phyloP scores from a whole-genome alignment of 2,329 filamentous ascomycete genomes.

The Aschersonia sp. region DNA sequence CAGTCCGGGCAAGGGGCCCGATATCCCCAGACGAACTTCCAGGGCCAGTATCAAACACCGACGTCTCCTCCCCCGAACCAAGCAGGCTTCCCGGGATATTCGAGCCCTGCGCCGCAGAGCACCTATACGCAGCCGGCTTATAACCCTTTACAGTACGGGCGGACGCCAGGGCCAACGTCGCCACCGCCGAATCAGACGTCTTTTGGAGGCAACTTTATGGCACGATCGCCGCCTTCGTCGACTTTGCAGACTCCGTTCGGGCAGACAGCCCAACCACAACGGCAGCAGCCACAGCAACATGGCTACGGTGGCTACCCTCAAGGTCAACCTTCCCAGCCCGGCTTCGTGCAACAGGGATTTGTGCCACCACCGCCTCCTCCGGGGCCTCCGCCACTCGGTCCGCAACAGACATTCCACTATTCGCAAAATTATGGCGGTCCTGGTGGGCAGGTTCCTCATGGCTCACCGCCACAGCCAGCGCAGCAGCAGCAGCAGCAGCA shows the following conservation, averaged over 20 bases:
- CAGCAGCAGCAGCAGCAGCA: constrained; percentile 10
- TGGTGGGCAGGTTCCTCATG: constrained; percentile 11
- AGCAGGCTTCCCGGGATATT: constrained; percentile 25
- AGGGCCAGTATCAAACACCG: constrained; percentile 45
- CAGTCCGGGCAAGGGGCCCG: constrained; percentile 28
- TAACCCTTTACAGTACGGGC: constrained; percentile 45
- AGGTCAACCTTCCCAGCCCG: not conserved
- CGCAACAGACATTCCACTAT: constrained; percentile 48
- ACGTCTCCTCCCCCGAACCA: constrained; percentile 38
- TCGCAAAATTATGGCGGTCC: constrained; percentile 7
- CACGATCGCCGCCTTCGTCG: constrained; percentile 42
- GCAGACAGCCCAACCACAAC: constrained; percentile 15
- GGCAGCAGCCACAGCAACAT: not conserved
- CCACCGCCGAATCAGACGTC: constrained; percentile 48
- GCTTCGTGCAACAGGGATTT: constrained; percentile 12
- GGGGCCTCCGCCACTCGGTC: constrained; percentile 45
- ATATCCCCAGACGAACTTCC: constrained; percentile 40
- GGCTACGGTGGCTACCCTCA: not conserved
- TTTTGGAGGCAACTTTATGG: constrained; percentile 26
- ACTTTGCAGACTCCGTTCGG: constrained; percentile 30
- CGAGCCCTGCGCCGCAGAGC: constrained; percentile 18
- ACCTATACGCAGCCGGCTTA: constrained; percentile 37
- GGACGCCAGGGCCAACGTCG: constrained; percentile 41
- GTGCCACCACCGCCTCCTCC: constrained; percentile 51
- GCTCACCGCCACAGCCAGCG: constrained; percentile 3